These are phyloP conservation scores for Phaeoacremonium minimum DNA, from an alignment of 2,329 filamentous ascomycete genomes.

Conservation along the genomic window DNA sequence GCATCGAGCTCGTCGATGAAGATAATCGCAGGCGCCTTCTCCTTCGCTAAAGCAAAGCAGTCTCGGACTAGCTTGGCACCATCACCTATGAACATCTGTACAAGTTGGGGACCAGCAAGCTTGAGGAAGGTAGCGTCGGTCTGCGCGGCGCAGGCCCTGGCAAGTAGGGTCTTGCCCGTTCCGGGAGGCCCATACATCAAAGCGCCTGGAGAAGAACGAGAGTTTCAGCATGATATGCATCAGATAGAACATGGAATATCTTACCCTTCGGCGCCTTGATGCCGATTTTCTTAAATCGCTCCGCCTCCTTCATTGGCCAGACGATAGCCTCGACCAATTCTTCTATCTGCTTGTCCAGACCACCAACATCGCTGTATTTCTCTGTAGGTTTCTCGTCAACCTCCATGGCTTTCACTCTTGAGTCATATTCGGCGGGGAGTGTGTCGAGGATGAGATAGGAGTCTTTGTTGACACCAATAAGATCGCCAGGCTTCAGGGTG, in stretches of 20 bases:
- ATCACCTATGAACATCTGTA: slow-evolving; percentile 99
- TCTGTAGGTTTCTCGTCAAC: slow-evolving; percentile 99
- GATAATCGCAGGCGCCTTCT: slow-evolving; percentile 98
- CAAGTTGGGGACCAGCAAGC: slow-evolving; percentile 92
- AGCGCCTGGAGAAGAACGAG: slow-evolving; percentile 60
- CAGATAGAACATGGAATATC: slow-evolving; percentile 9
- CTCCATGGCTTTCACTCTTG: slow-evolving; percentile 99
- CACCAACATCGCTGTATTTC: slow-evolving; percentile 97
- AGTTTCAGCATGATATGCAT: slow-evolving; percentile 6
- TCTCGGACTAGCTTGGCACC: slow-evolving; percentile 96
- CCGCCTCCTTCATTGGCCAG: slow-evolving; percentile 99
- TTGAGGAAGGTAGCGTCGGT: slow-evolving; percentile 99
- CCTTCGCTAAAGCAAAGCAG: slow-evolving; percentile 95
- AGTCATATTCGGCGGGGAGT: slow-evolving; percentile 95
- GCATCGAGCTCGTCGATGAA: slow-evolving; percentile 99
- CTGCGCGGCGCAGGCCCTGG: slow-evolving; percentile 93
- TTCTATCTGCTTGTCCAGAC: slow-evolving; percentile 97
- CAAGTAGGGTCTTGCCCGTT: slow-evolving; percentile 87
- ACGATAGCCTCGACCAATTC: slow-evolving; percentile 98
- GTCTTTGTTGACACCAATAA: slow-evolving; percentile 99
- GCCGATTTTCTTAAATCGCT: slow-evolving; percentile 98
- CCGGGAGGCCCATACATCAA: slow-evolving; percentile 96
- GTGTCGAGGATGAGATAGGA: slow-evolving; percentile 97
- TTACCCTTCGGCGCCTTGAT: slow-evolving; percentile 98
- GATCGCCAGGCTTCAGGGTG: slow-evolving; percentile 88